Evolutionary conservation across 805 yeast species (phyloP).

Genomic region (Dipodascopsis tothii): DNA sequence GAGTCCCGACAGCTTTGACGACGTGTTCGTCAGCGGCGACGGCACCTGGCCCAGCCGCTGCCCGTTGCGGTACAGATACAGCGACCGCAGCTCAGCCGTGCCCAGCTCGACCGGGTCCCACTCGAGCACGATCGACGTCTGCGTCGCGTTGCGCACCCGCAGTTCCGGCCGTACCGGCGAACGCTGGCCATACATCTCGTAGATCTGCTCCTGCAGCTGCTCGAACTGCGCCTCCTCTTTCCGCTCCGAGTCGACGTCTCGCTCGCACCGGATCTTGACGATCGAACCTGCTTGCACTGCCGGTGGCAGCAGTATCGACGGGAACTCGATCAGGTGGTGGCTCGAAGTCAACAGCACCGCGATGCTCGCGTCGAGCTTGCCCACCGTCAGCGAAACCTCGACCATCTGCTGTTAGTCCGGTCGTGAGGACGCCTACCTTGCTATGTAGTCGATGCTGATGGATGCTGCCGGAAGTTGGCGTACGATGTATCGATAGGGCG

Average conservation of each 20-base stretch:
- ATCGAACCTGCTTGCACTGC: slow-evolving; percentile 90
- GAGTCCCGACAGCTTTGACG: slow-evolving; percentile 84
- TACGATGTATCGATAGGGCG: too few species aligned
- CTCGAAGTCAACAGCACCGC: slow-evolving; percentile 84
- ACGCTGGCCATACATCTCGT: slow-evolving; percentile 61
- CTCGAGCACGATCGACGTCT: slow-evolving; percentile 87
- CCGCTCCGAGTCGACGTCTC: slow-evolving; percentile 59
- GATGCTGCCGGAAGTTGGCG: too few species aligned
- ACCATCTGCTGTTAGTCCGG: slow-evolving; percentile 16
- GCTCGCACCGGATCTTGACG: slow-evolving; percentile 74
- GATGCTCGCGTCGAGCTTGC: slow-evolving; percentile 89
- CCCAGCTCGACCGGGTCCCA: slow-evolving; percentile 88
- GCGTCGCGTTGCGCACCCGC: slow-evolving; percentile 71
- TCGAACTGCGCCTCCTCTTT: slow-evolving; percentile 54
- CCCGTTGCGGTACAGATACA: slow-evolving; percentile 66
- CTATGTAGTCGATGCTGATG: too few species aligned
- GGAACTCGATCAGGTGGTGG: slow-evolving; percentile 92
- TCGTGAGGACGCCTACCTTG: too few species aligned
- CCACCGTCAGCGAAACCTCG: slow-evolving; percentile 59
- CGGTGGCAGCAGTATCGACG: slow-evolving; percentile 85
- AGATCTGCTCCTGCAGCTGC: slow-evolving; percentile 63
- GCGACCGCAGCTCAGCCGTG: slow-evolving; percentile 66
- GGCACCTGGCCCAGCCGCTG: slow-evolving; percentile 73
- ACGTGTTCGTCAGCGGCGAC: slow-evolving; percentile 65
- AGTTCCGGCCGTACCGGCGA: slow-evolving; percentile 68